phyloP scores from a whole-genome alignment of 192 early-diverging fungal species.

The Coemansia sp. region DNA sequence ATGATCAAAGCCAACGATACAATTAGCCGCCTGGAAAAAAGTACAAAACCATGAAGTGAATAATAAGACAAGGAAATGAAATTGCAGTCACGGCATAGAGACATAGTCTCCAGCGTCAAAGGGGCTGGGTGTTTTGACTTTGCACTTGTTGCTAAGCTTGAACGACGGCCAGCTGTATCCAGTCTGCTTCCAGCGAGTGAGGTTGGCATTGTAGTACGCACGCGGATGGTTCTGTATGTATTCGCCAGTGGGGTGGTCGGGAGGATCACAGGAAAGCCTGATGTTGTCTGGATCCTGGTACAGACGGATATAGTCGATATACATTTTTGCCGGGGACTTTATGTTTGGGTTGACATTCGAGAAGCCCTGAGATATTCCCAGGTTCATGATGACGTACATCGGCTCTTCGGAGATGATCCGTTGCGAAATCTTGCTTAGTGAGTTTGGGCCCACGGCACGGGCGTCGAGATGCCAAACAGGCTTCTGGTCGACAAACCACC shows the following conservation, averaged over 20 bases:
- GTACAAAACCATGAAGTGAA: neutral
- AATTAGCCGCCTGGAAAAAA: neutral
- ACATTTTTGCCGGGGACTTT: slow-evolving; percentile 56
- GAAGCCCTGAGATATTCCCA: slow-evolving; percentile 55
- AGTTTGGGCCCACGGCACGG: slow-evolving; percentile 48
- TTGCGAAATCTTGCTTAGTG: slow-evolving; percentile 46
- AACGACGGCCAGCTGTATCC: slow-evolving; percentile 54
- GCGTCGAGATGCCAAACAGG: slow-evolving; percentile 49
- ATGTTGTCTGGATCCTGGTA: slow-evolving; percentile 59
- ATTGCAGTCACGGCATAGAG: slow-evolving; percentile 13
- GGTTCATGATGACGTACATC: slow-evolving; percentile 63
- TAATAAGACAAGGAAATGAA: neutral
- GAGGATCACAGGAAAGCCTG: slow-evolving; percentile 60
- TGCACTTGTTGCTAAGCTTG: slow-evolving; percentile 49
- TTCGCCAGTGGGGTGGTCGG: slow-evolving; percentile 55
- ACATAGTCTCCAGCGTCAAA: slow-evolving; percentile 36
- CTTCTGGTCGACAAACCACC: slow-evolving; percentile 47
- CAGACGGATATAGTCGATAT: slow-evolving; percentile 60
- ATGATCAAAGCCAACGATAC: too few relatives aligned
- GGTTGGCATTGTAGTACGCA: slow-evolving; percentile 58
- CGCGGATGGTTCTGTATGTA: slow-evolving; percentile 60
- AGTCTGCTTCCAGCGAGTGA: slow-evolving; percentile 53
- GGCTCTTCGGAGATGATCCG: slow-evolving; percentile 60
- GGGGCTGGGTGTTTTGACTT: slow-evolving; percentile 26
- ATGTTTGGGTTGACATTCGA: slow-evolving; percentile 47